phyloP scores from a whole-genome alignment of 2,329 filamentous ascomycete species.

The Stachybotrys chartarum region DNA sequence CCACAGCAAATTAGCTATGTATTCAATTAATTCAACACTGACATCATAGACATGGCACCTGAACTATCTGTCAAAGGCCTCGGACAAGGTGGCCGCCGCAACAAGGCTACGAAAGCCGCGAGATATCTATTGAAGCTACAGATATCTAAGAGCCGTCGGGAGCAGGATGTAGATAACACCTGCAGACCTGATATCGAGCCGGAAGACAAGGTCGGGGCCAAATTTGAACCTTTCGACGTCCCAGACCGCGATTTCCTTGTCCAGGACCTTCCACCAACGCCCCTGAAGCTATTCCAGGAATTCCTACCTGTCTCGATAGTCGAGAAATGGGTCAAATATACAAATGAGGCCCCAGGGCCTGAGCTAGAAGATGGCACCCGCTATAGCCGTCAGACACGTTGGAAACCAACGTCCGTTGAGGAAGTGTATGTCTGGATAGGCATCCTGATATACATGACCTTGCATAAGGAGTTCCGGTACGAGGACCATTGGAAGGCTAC shows the following conservation, averaged over 20 bases:
- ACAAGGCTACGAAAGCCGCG: background rate
- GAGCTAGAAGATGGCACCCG: background rate
- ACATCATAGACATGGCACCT: constrained; percentile 1
- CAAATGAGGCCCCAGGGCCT: background rate
- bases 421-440: constrained; percentile 1
- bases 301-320: constrained; percentile 1
- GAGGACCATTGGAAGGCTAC: constrained; percentile 2
- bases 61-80: background rate
- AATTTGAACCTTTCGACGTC: constrained; percentile 1
- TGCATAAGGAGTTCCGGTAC: background rate
- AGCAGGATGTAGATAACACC: background rate
- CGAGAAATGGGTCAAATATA: constrained; percentile 2
- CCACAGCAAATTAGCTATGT: background rate
- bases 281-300: constrained; percentile 2
- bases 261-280: constrained; percentile 1
- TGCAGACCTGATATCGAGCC: background rate
- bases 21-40: background rate
- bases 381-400: background rate
- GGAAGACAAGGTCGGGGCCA: background rate
- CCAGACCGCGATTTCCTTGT: background rate
- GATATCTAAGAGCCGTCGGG: constrained; percentile 1
- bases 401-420: background rate
- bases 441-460: background rate
- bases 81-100: background rate
- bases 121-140: constrained; percentile 1